Base-by-base conservation (phyloP, 2,329 filamentous ascomycete species). In the Apiospora aurea region DNA sequence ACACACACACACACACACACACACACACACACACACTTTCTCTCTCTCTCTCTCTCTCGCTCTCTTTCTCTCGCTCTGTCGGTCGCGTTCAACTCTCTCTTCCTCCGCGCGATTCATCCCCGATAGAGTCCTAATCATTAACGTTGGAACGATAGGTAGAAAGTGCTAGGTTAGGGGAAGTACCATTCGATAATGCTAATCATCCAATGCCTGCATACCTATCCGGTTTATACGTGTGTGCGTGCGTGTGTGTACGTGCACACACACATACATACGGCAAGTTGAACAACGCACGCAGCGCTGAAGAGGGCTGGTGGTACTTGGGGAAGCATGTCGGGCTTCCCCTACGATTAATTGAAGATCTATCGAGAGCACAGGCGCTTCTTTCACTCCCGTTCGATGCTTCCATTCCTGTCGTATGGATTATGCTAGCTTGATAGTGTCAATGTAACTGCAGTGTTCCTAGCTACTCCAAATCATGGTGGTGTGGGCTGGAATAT, bases 401-500 rank as follows among this genome's bases (percentile, higher is more conserved):
- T 41, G 57, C 41, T 64, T 41, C 38, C 57, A 34, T 34, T 26
- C 51, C 14, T 7, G 14, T 26, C 26, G 51, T 29, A 53, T 16
- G 51, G 10, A 53, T 53, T 29, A 29, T 29, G 26, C n/a, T 18
- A 16, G 53, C 8, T 38, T 38, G 26, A 34, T 53, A 24, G 51
- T 16, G 24, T 61, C 34, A 61, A 61, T 61, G 53, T 61, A 61
- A 14, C 53, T 61, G 26, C 53, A 61, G 8, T 38, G 7, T 21
- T n/a, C 53, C 16, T 21, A n/a, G 18, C 57, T 41, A 64, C 53
- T n/a, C 29, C 21, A n/a, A 64, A 49, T 41, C 8, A 4, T 41
- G 57, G 57, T 41, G 57, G 57, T 64, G 57, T 24, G 57, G 34
- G 57, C 34, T 64, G 57, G 57, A 64, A 64, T 41, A 26, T 53